A percentile compares a stretch with the other conserved stretches of the same genome.
phyloP scores from a whole-genome alignment of 2,329 filamentous ascomycete genomes.

The Monosporascus ibericus region DNA sequence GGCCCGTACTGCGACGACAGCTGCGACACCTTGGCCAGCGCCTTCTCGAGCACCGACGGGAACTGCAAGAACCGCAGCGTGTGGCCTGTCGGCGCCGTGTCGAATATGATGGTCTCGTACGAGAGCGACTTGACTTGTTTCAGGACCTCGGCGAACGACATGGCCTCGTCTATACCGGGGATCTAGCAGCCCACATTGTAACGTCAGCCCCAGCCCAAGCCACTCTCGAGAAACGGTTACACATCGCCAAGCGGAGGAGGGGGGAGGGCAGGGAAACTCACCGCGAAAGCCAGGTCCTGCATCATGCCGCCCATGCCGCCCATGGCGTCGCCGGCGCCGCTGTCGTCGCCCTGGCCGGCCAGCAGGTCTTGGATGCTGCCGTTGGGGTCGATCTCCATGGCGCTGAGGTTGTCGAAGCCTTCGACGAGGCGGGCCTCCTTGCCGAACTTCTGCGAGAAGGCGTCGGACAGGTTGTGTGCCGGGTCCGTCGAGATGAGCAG shows the following conservation, averaged over 20 bases:
- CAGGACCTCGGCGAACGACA: conserved; percentile 98
- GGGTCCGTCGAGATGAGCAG: conserved; percentile 98
- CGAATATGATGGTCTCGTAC: conserved; percentile 98
- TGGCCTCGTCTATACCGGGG: conserved; percentile 96
- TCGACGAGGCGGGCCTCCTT: conserved; percentile 93
- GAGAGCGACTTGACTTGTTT: conserved; percentile 99
- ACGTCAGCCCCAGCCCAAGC: no score
- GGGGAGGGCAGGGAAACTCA: conserved; percentile 37
- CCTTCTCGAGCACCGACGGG: conserved; percentile 95
- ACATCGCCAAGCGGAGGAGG: background rate
- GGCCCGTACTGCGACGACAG: conserved; percentile 92
- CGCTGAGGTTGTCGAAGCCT: conserved; percentile 87
- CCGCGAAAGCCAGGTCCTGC: conserved; percentile 95
- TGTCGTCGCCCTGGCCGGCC: conserved; percentile 68
- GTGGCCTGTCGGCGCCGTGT: conserved; percentile 95
- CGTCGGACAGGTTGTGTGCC: conserved; percentile 95
- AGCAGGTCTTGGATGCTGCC: conserved; percentile 95
- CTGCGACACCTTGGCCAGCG: conserved; percentile 92
- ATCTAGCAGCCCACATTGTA: conserved; percentile 53
- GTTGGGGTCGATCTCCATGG: conserved; percentile 99
- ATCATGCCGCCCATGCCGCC: conserved; percentile 90
- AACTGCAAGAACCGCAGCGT: conserved; percentile 98
- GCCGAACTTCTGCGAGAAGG: conserved; percentile 98
- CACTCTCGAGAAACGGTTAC: no score
- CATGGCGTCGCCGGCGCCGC: conserved; percentile 25